Evolutionary conservation across 2,329 filamentous ascomycete genomes (phyloP), one percentile per base, ranked within the genome.

Genomic region (Microthyrium microscopicum): DNA sequence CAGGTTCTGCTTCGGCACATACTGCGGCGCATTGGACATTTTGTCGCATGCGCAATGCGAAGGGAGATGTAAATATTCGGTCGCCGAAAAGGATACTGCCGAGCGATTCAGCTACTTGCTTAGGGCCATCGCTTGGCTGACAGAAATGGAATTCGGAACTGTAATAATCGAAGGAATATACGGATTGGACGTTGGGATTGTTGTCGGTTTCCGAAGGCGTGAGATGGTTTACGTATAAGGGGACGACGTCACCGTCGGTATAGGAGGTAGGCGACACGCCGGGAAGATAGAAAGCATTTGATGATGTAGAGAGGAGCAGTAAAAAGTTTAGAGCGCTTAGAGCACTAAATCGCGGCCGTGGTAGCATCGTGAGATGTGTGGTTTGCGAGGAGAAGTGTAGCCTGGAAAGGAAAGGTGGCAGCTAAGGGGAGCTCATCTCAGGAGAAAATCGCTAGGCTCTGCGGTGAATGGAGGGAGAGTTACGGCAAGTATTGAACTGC

Each of bases 21-120:
- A 92, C 64, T 12, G 68, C 56, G 54, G 87, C 89, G 62, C 89
- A 98, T 0, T 75, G 76, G 55, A 94, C 80, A 52, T 98, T 89
- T 41, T 73, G 62, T 35, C 60, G 73, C 85, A 98, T 94, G 44
- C 73, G 70, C 39, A 95, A 63, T 50, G 93, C 73, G 50, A 92
- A 93, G 0, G 87, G 82, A 22, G 87, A 95, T n/a, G 83, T 92
- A 60, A 83, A 83, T 60, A 98, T 98, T 36, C 89, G 73, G 58
- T 98, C 89, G 44, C 89, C 89, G 46, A 98, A 98, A 33, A 98
- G 59, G 51, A 98, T 98, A 63, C 87, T 94, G 17, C 89, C 89
- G 41, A 98, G 57, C 42, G 81, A 89, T 59, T 94, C 89, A 26
- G 81, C 76, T 16, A 92, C 73, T 60, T 79, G 70, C 52, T 85